Evolutionary conservation across 2,329 filamentous ascomycete species (phyloP), one percentile per base, ranked within the genome.

Genomic region (Aureobasidium namibiae): DNA sequence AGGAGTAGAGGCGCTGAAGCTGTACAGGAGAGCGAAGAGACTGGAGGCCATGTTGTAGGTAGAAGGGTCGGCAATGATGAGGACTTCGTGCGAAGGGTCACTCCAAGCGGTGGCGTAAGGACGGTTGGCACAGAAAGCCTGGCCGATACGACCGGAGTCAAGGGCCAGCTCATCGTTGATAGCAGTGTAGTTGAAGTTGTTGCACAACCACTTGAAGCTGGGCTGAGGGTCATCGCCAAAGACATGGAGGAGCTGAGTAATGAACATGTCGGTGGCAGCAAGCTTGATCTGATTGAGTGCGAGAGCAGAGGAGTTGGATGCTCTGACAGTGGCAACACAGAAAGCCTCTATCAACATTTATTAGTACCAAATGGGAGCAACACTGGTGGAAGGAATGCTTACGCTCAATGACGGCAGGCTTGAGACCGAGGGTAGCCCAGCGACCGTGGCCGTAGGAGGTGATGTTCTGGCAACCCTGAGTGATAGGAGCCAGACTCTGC

Each of bases 181-280:
- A 31, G 31, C 18, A 2, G 45, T 36, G 34, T 48, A 42, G 42
- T 58, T 18, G 14, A 48, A 31, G 34, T 34, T 44, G 24, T 58
- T 9, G 36, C 56, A 58, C 18, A 58, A 13, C 56, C 56, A 58
- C 26, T 29, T 16, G 34, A 26, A 34, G 23, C 13, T 39, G 18
- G 33, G 10, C 31, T 31, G 31, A 13, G 33, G 6, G 6, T 49
- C 23, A 13, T 39, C 34, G 9, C 42, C 42, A 61, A 70, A 68
- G 13, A 65, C 53, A 36, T 64, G 57, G 9, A 64, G 58, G 54
- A 69, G 41, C 39, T 66, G 64, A 9, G 64, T 65, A 9, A 62
- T 57, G 60, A 68, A 67, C 26, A 63, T 60, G 31, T 64, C 39
- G 18, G 66, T 69, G 50, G 62, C 65, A 39, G 63, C 64, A 31